Conservation (phyloP, 1,139 yeast species). For the Blastobotrys illinoisensis region DNA sequence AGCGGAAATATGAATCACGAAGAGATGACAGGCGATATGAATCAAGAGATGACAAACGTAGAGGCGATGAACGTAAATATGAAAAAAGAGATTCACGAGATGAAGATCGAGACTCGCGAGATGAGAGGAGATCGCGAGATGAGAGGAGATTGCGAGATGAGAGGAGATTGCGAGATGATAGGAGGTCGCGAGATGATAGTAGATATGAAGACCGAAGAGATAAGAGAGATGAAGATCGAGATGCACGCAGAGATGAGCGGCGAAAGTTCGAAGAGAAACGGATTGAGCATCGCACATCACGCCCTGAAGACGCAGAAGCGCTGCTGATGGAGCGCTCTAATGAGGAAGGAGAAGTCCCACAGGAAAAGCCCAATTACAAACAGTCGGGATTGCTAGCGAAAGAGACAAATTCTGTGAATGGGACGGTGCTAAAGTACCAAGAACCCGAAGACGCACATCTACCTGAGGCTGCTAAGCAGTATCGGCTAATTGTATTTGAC, state of each 20-base stretch:
- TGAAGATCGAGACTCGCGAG: background rate
- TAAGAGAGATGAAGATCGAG: background rate
- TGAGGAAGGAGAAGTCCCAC: constrained; percentile 10
- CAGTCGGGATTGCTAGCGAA: constrained; percentile 45
- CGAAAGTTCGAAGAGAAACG: background rate
- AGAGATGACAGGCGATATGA: too few species aligned
- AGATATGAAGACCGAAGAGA: background rate
- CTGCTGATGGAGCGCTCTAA: background rate
- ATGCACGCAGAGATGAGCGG: background rate
- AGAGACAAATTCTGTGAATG: constrained; percentile 38
- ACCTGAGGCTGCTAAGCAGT: constrained; percentile 26
- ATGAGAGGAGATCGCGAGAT: background rate
- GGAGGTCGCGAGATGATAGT: too few species aligned
- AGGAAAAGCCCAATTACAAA: constrained; percentile 38
- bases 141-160: background rate
- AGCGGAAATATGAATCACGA: too few species aligned
- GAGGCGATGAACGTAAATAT: background rate
- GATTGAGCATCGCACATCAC: background rate
- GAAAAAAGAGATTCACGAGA: background rate
- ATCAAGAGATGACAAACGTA: too few species aligned
- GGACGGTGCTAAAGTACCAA: constrained; percentile 40
- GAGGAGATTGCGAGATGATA: too few species aligned
- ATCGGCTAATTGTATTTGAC: constrained; percentile 26
- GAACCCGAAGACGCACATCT: constrained; percentile 40
- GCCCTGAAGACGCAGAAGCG: background rate